Percentiles rank a stretch among this genome's conserved stretches.
phyloP scores from a whole-genome alignment of 441 rosid genomes.

The Heliophila coronopifolia region DNA sequence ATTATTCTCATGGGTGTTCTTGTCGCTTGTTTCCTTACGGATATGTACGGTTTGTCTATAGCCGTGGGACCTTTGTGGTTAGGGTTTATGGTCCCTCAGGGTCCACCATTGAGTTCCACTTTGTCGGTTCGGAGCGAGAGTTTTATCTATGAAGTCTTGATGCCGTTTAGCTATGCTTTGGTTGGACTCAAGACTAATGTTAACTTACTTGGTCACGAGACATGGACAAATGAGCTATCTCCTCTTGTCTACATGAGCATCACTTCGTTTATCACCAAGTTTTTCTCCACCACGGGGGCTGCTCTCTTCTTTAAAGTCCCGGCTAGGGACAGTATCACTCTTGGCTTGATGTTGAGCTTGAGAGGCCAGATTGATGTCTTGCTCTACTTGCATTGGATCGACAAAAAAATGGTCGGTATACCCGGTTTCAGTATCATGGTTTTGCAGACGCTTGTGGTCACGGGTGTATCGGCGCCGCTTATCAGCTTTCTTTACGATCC shows the following conservation, averaged over 20 bases:
- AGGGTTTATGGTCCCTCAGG: conserved; percentile 58
- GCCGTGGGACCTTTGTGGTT: conserved; percentile 51
- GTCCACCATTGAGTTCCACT: conserved; percentile 55
- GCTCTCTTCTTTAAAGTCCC: conserved; percentile 39
- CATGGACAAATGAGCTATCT: conserved; percentile 36
- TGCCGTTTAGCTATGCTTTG: conserved; percentile 52
- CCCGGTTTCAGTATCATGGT: conserved; percentile 32
- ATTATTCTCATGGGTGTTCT: conserved; percentile 40
- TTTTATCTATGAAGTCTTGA: conserved; percentile 39
- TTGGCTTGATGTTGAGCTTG: conserved; percentile 54
- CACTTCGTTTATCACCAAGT: conserved; percentile 36
- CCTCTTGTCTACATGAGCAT: conserved; percentile 38
- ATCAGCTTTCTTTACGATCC: conserved; percentile 61
- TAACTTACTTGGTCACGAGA: conserved; percentile 19
- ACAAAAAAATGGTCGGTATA: conserved; percentile 35
- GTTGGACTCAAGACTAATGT: conserved; percentile 50
- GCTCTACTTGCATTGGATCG: conserved; percentile 49
- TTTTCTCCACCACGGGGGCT: conserved; percentile 19
- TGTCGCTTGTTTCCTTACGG: conserved; percentile 41
- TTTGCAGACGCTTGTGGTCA: conserved; percentile 29
- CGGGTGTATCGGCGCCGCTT: conserved; percentile 35
- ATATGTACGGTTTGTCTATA: conserved; percentile 55
- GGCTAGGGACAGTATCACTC: conserved; percentile 44
- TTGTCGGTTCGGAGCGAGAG: conserved; percentile 48
- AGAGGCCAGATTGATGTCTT: conserved; percentile 64